Evolutionary conservation across 257 asterid species (phyloP), one percentile per base, ranked within the genome.

Genomic region (Cinchona pubescens): DNA sequence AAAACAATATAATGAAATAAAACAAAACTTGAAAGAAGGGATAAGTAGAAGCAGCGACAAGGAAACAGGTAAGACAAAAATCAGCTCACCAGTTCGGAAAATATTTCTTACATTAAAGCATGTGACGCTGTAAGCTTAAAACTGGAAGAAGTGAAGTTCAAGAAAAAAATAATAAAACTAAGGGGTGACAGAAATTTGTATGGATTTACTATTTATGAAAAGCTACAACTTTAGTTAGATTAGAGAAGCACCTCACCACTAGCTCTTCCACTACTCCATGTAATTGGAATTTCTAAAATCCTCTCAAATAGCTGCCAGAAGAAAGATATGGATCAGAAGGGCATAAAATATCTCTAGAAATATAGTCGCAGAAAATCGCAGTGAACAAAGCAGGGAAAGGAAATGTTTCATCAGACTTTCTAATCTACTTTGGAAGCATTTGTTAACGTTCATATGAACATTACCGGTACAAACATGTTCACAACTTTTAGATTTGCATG

Each of bases 191-290:
- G 8, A 14, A 51, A 49, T 16, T 19, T 49, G 62, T 15, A 19
- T 34, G 37, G 42, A 45, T 49, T 2, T 64, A 64, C 18, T 4
- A 75, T 37, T 37, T 66, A 7, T 38, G 45, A 29, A 60, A 21
- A 29, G 49, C 49, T n/a, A 53, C 37, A 4, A 53, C 34, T 74
- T 70, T 63, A 82, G 87, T n/a, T n/a, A n/a, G n/a, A n/a, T 82
- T 67, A 79, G 91, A 87, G 86, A 76, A 83, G 88, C 88, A 95
- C 99, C 99, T 95, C 97, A 81, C 99, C 99, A 73, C 91, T 95
- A 73, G 99, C 99, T 95, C 99, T 90, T 83, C 99, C 99, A 79
- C 88, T 85, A 62, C 90, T 85, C 99, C 99, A 95, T 73, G 88
- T 69, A 79, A 95, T 91, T 67, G 99, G 99, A 85, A 95, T 96